Conservation (phyloP, 805 yeast species). For the Komagataella phaffii region DNA sequence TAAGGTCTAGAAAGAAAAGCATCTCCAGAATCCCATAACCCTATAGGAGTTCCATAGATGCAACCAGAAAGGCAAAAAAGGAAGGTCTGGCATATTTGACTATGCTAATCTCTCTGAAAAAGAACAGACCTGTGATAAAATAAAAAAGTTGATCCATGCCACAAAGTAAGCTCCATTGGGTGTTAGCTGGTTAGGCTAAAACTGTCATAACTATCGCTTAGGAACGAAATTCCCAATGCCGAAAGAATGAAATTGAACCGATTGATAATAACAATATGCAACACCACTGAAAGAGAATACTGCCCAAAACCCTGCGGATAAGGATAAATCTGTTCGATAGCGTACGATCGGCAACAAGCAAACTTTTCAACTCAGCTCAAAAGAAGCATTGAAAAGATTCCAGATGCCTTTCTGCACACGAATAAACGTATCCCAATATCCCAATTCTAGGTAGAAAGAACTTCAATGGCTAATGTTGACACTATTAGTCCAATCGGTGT, state of each 20-base stretch:
- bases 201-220: constrained; percentile 70
- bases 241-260: constrained; percentile 1
- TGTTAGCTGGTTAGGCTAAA: constrained; percentile 28
- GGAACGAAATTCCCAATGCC: constrained; percentile 3
- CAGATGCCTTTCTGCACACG: not conserved
- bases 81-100: constrained; percentile 55
- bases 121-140: constrained; percentile 15
- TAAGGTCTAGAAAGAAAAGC: constrained; percentile 1
- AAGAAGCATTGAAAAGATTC: not conserved
- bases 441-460: not conserved
- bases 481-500: not conserved
- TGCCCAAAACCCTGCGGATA: not conserved
- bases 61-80: not conserved
- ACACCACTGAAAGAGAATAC: constrained; percentile 1
- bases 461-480: not conserved
- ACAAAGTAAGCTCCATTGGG: constrained; percentile 84
- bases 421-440: not conserved
- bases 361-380: not conserved
- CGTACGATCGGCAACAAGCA: not conserved
- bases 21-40: not conserved
- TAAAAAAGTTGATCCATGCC: constrained; percentile 5
- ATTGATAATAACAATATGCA: not conserved
- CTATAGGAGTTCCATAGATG: not conserved
- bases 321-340: not conserved
- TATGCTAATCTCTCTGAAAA: constrained; percentile 27